Conservation (phyloP, 2,329 filamentous ascomycete species). For the Pseudogymnoascus sp. region DNA sequence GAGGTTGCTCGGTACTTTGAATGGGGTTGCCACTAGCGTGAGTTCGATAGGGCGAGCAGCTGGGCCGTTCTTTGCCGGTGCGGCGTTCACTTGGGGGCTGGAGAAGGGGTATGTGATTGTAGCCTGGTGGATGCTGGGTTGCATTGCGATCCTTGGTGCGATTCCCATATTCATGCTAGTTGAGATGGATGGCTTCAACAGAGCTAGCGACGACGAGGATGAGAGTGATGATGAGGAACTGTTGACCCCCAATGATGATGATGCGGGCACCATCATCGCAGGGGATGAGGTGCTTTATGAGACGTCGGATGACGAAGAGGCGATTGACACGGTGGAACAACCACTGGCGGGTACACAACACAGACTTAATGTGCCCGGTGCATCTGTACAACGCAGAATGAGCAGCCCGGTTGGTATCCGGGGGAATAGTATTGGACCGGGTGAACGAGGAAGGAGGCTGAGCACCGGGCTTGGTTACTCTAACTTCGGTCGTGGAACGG, state of each 20-base stretch:
- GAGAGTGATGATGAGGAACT: constrained; percentile 24
- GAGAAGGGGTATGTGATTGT: constrained; percentile 67
- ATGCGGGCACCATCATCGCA: constrained; percentile 15
- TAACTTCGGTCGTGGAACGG: constrained; percentile 26
- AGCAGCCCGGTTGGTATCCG: constrained; percentile 24
- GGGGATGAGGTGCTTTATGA: constrained; percentile 16
- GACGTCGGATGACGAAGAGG: constrained; percentile 21
- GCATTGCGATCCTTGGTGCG: constrained; percentile 55
- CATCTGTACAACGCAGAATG: constrained; percentile 19
- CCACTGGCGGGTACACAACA: constrained; percentile 11
- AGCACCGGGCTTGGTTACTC: constrained; percentile 28
- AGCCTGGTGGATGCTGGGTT: constrained; percentile 72
- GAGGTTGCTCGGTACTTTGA: constrained; percentile 74
- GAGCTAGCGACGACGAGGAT: constrained; percentile 30
- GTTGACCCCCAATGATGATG: constrained; percentile 14
- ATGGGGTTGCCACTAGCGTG: constrained; percentile 80
- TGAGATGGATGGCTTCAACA: constrained; percentile 61
- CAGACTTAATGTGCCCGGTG: background rate
- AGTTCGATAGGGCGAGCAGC: constrained; percentile 70
- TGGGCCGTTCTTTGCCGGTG: constrained; percentile 68
- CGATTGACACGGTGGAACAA: constrained; percentile 17
- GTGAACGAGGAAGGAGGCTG: constrained; percentile 22
- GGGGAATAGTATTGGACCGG: constrained; percentile 25
- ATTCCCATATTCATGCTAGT: constrained; percentile 67
- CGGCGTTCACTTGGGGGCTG: constrained; percentile 67